Evolutionary conservation across 2,329 filamentous ascomycete species (phyloP).

Genomic region (Exutisphaerella laricina): DNA sequence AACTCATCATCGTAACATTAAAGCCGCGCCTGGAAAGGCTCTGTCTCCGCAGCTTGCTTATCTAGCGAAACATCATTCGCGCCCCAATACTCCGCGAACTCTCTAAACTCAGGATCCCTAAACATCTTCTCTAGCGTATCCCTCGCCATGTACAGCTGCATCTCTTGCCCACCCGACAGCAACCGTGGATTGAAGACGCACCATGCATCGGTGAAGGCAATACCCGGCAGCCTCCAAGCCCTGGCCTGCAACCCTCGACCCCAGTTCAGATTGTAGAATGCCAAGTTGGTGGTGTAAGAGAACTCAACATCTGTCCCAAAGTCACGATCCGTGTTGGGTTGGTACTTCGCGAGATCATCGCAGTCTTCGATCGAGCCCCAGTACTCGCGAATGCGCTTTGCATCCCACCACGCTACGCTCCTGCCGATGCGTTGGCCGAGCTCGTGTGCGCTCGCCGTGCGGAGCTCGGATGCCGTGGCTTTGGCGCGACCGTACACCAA

Average conservation of each 20-base stretch:
- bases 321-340: conserved; percentile 13
- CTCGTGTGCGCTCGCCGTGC: background rate
- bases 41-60: conserved; percentile 3
- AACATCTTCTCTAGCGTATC: conserved; percentile 8
- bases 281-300: conserved; percentile 6
- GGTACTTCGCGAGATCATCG: conserved; percentile 6
- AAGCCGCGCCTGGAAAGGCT: too few relatives aligned
- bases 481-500: conserved; percentile 17
- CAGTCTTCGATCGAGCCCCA: conserved; percentile 16
- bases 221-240: conserved; percentile 1
- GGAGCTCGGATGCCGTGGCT: conserved; percentile 8
- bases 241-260: conserved; percentile 9
- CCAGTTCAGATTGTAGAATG: conserved; percentile 12
- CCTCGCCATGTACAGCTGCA: conserved; percentile 6
- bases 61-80: conserved; percentile 7
- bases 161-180: conserved; percentile 7
- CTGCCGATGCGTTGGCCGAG: conserved; percentile 12
- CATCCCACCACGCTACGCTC: conserved; percentile 12
- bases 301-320: conserved; percentile 16
- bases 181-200: conserved; percentile 3
- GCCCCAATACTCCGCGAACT: conserved; percentile 10
- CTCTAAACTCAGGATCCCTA: conserved; percentile 12
- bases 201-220: conserved; percentile 13
- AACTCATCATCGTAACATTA: too few relatives aligned
- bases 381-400: conserved; percentile 12